Conservation (phyloP, 2,329 filamentous ascomycete genomes). For the Didymella pomorum region DNA sequence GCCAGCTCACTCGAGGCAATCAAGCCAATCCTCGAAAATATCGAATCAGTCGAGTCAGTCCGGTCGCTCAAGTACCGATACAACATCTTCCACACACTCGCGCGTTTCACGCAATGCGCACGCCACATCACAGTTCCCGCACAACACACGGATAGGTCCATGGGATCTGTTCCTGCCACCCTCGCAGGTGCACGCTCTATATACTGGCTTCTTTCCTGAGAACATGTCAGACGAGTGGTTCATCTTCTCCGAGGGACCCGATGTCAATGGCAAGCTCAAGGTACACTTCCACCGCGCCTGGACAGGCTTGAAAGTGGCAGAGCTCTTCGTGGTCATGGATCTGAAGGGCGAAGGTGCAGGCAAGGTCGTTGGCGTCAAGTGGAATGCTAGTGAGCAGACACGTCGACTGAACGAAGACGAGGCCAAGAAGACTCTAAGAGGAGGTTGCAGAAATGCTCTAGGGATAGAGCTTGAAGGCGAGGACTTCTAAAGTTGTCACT, state of each 20-base stretch:
- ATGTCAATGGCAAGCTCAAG: constrained; percentile 44
- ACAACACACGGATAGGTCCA: constrained; percentile 27
- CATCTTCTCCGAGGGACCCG: constrained; percentile 46
- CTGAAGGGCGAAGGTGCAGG: constrained; percentile 46
- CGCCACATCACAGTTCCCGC: constrained; percentile 21
- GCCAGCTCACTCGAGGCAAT: background rate
- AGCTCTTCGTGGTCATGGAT: constrained; percentile 47
- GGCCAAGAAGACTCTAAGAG: constrained; percentile 41
- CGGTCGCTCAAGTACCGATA: constrained; percentile 5
- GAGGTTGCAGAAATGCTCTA: constrained; percentile 35
- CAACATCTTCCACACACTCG: constrained; percentile 11
- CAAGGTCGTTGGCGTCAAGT: constrained; percentile 48
- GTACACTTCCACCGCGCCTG: constrained; percentile 46
- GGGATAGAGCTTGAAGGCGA: constrained; percentile 58
- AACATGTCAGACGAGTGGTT: constrained; percentile 45
- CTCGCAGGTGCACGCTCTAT: constrained; percentile 39
- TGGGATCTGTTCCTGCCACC: constrained; percentile 48
- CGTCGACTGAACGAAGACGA: constrained; percentile 37
- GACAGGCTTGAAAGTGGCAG: constrained; percentile 46
- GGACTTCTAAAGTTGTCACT: constrained; percentile 56
- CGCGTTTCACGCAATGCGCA: constrained; percentile 27
- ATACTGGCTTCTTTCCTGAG: constrained; percentile 39
- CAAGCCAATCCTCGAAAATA: constrained; percentile 8
- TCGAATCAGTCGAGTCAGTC: constrained; percentile 21
- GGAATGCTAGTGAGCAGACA: constrained; percentile 33